A percentile compares a stretch with the other conserved stretches of the same genome.
Evolutionary conservation across 176 grass and related monocot species (phyloP).

Genomic region (Triticum urartu): DNA sequence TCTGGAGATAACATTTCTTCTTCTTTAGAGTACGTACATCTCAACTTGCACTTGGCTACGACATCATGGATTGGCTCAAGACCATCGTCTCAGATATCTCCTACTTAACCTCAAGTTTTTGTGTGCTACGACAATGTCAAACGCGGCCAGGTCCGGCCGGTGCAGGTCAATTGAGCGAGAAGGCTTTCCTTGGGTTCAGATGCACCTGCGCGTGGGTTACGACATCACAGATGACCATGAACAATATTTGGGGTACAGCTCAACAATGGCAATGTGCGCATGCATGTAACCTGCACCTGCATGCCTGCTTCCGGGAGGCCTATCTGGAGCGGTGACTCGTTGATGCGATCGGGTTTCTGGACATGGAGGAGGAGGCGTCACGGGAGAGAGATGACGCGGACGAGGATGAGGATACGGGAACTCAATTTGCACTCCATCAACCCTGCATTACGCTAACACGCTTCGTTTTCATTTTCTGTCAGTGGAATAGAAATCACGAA

Average conservation of each 20-base stretch:
- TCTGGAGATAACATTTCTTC: not conserved
- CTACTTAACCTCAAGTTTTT: not conserved
- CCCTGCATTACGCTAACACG: not conserved
- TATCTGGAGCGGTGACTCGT: not conserved
- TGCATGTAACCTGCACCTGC: not conserved
- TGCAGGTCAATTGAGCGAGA: not conserved
- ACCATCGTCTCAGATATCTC: not conserved
- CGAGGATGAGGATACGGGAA: not conserved
- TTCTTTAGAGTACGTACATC: not conserved
- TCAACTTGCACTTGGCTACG: not conserved
- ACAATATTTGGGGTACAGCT: constrained; percentile 18
- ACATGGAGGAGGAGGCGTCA: not conserved
- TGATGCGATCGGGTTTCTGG: not conserved
- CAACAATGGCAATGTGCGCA: not conserved
- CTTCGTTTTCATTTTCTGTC: not conserved
- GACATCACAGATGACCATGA: not conserved
- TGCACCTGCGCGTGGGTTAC: not conserved
- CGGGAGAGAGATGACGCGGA: not conserved
- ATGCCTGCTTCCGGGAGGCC: not conserved
- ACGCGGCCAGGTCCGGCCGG: not conserved
- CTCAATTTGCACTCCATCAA: not conserved
- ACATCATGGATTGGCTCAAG: not conserved
- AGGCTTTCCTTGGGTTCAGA: not conserved
- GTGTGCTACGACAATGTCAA: not conserved
- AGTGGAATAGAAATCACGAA: no score